Evolutionary conservation across 2,329 filamentous ascomycete genomes (phyloP).

Genomic region (Scortechinia acanthostroma): DNA sequence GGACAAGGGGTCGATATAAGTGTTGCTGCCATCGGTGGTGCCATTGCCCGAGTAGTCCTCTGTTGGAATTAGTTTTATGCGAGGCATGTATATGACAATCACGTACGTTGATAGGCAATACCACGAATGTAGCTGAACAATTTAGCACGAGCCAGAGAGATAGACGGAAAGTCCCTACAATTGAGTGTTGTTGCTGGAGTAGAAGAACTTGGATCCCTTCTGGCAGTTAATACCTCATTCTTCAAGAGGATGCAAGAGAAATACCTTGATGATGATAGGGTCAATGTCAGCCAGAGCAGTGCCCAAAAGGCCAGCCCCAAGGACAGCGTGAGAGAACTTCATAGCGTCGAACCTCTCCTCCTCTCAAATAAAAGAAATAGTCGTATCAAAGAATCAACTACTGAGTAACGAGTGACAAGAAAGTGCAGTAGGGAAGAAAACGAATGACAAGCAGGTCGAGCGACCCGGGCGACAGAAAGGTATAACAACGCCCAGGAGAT

Average conservation of each 20-base stretch:
- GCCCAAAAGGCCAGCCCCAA: background rate
- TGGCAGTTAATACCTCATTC: background rate
- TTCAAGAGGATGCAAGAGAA: background rate
- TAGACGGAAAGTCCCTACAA: background rate
- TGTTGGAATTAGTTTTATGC: background rate
- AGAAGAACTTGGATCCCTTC: constrained; percentile 2
- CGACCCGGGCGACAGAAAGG: too few relatives aligned
- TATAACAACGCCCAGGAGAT: too few relatives aligned
- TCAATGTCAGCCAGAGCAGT: background rate
- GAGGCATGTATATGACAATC: background rate
- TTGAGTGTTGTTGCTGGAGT: constrained; percentile 3
- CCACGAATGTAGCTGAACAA: background rate
- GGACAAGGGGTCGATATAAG: background rate
- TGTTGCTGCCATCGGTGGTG: background rate
- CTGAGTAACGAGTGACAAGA: too few relatives aligned
- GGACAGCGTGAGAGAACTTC: background rate
- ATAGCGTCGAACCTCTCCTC: too few relatives aligned
- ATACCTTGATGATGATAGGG: constrained; percentile 2
- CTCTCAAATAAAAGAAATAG: too few relatives aligned
- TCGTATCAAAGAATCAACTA: too few relatives aligned
- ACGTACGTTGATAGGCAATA: background rate
- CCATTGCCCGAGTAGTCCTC: background rate
- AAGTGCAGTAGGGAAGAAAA: too few relatives aligned
- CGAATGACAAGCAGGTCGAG: too few relatives aligned
- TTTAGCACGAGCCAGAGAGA: background rate